Evolutionary conservation across 352 stramenopile genomes (phyloP).

Genomic region (Poterioochromonas sp.): DNA sequence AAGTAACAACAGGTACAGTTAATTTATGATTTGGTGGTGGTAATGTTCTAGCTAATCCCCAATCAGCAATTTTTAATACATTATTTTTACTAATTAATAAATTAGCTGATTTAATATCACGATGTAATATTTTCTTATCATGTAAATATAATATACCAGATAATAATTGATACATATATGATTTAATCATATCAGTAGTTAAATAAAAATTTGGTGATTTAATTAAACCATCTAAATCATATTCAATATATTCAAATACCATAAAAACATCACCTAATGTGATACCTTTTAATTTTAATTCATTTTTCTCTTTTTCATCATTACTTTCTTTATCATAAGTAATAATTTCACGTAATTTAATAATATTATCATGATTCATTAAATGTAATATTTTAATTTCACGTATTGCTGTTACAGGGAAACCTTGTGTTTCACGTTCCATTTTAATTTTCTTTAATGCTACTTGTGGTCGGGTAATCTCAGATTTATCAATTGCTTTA

Average conservation of each 20-base stretch:
- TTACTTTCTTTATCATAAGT: slow-evolving; percentile 52
- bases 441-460: slow-evolving; percentile 27
- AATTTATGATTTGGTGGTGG: neutral
- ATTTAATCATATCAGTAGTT: neutral
- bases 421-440: slow-evolving; percentile 44
- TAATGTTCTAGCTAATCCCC: slow-evolving; percentile 45
- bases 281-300: slow-evolving; percentile 15
- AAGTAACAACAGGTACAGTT: slow-evolving; percentile 64
- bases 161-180: slow-evolving; percentile 25
- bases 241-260: slow-evolving; percentile 47
- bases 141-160: slow-evolving; percentile 35
- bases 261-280: slow-evolving; percentile 39
- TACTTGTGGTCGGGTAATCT: neutral
- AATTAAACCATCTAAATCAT: slow-evolving; percentile 44
- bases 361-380: slow-evolving; percentile 83
- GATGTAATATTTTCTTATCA: slow-evolving; percentile 5
- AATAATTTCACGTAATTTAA: slow-evolving; percentile 88
- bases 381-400: slow-evolving; percentile 96
- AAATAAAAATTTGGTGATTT: slow-evolving; percentile 25
- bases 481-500: neutral
- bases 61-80: slow-evolving; percentile 62
- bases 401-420: slow-evolving; percentile 82
- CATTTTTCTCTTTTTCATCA: slow-evolving; percentile 36
- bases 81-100: slow-evolving; percentile 50
- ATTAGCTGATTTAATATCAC: slow-evolving; percentile 71